phyloP scores from a whole-genome alignment of 148 eudicot species.

The Amaranthus hypochondriacus region DNA sequence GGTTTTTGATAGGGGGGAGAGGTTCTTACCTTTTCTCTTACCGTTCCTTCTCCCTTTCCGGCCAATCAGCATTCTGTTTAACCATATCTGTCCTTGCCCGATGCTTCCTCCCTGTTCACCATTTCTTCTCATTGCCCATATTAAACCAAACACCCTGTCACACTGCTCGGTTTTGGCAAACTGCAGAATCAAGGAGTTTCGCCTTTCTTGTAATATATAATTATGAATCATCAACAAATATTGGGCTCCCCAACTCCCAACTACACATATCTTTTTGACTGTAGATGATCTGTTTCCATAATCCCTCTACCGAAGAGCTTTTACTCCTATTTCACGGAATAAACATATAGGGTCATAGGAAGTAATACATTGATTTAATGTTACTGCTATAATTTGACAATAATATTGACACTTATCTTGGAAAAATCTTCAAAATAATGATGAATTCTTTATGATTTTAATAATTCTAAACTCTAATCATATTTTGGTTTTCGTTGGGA shows the following conservation, averaged over 20 bases:
- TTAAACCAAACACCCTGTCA: neutral
- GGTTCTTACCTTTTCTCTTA: neutral
- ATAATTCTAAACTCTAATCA: neutral
- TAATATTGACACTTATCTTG: neutral
- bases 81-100: neutral
- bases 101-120: neutral
- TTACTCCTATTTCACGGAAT: neutral
- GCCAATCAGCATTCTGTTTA: neutral
- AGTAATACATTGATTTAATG: neutral
- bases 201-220: no score
- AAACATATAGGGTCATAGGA: neutral
- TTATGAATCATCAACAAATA: neutral
- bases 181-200: neutral
- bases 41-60: neutral
- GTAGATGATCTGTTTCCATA: neutral
- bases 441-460: no score
- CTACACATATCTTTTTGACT: neutral
- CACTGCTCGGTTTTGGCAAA: neutral
- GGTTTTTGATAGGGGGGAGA: neutral
- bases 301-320: neutral
- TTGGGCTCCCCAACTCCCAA: neutral
- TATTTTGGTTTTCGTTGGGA: slow-evolving; percentile 17
- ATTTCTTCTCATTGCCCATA: neutral
- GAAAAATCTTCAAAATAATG: no score
- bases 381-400: neutral